Evolutionary conservation across 495 filamentous ascomycete genomes (phyloP).

Genomic region (Penicillium tannophilum): DNA sequence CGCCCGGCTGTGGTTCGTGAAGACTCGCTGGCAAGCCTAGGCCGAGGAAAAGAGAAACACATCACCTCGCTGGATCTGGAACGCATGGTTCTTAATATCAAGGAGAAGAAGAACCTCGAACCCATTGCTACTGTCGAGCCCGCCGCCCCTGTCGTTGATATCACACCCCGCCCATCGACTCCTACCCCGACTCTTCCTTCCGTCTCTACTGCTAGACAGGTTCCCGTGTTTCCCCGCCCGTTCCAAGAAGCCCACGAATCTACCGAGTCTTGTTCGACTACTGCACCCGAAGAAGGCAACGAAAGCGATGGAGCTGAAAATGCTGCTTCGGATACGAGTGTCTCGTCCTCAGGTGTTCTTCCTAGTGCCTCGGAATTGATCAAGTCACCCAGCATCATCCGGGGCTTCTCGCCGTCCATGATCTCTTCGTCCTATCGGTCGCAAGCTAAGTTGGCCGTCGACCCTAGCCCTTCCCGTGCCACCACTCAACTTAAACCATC

Average conservation of each 20-base stretch:
- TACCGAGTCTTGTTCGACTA: slow-evolving; percentile 57
- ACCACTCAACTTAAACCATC: slow-evolving; percentile 47
- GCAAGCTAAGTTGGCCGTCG: slow-evolving; percentile 52
- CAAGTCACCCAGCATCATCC: slow-evolving; percentile 73
- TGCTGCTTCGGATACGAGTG: slow-evolving; percentile 55
- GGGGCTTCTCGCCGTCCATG: slow-evolving; percentile 82
- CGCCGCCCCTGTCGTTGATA: slow-evolving; percentile 53
- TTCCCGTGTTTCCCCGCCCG: slow-evolving; percentile 20
- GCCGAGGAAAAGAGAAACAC: slow-evolving; percentile 79
- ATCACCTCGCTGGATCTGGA: slow-evolving; percentile 85
- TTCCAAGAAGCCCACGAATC: slow-evolving; percentile 39
- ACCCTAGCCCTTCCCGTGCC: slow-evolving; percentile 49
- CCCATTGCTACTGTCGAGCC: slow-evolving; percentile 53
- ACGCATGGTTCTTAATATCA: slow-evolving; percentile 88
- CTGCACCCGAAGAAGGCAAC: slow-evolving; percentile 52
- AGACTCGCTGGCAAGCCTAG: slow-evolving; percentile 55
- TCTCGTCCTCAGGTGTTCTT: slow-evolving; percentile 44
- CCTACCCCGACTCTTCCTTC: slow-evolving; percentile 46
- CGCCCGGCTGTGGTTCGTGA: slow-evolving; percentile 49
- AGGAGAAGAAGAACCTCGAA: slow-evolving; percentile 71
- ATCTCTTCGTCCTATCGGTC: slow-evolving; percentile 75
- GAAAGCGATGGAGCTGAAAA: slow-evolving; percentile 44
- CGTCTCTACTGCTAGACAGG: slow-evolving; percentile 31
- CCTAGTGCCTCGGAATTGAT: slow-evolving; percentile 46
- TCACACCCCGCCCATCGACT: slow-evolving; percentile 48